A percentile compares a stretch with the other conserved stretches of the same genome.
These are phyloP conservation scores for Hymenoscyphus fructigenus DNA, from an alignment of 2,329 filamentous ascomycete species.

Conservation along the genomic window DNA sequence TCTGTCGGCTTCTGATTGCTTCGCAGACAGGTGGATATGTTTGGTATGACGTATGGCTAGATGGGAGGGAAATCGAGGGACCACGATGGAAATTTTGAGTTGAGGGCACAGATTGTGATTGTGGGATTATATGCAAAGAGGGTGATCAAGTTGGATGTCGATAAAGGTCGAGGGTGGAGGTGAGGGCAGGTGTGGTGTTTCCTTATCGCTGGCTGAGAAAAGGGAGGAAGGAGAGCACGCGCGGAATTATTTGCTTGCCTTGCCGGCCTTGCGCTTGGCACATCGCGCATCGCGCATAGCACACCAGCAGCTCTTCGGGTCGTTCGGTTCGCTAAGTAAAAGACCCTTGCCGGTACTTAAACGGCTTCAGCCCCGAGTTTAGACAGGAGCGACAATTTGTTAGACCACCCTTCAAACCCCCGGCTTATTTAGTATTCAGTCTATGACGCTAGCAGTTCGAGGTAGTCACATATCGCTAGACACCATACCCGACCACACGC, in stretches of 20 bases:
- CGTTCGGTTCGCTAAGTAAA: neutral
- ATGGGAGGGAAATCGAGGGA: neutral
- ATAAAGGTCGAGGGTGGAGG: neutral
- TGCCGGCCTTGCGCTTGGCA: neutral
- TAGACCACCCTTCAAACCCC: too few relatives aligned
- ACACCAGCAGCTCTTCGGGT: neutral
- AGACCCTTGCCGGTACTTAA: too few relatives aligned
- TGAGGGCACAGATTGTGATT: neutral
- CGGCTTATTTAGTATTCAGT: neutral
- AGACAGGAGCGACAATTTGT: too few relatives aligned
- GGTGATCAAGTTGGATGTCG: conserved; percentile 28
- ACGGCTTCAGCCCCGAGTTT: too few relatives aligned
- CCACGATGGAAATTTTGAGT: neutral
- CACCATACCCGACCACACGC: too few relatives aligned
- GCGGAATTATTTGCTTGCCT: conserved; percentile 1
- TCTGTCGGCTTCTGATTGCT: conserved; percentile 7
- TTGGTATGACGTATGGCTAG: conserved; percentile 9
- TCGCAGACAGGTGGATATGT: neutral
- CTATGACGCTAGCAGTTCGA: neutral
- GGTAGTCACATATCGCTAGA: neutral
- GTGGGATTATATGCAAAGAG: conserved; percentile 18
- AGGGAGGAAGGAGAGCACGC: neutral
- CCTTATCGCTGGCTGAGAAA: conserved; percentile 9
- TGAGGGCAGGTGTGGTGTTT: neutral
- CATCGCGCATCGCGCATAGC: too few relatives aligned